Evolutionary conservation across 371 early-diverging fungal species (phyloP).

Genomic region (Rhizopus stolonifer): DNA sequence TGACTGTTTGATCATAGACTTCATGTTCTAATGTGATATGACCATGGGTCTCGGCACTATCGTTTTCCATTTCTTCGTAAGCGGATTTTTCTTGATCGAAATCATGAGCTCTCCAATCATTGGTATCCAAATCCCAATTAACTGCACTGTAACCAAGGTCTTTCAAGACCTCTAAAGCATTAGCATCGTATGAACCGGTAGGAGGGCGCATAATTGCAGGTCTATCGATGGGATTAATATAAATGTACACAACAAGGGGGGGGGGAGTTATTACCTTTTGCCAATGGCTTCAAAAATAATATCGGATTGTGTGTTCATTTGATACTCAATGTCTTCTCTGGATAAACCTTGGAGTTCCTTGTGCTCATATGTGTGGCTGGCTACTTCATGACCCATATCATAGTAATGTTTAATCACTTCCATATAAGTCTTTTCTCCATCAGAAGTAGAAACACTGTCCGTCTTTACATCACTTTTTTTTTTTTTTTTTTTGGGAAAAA

Average conservation of each 20-base stretch:
- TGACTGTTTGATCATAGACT: conserved; percentile 27
- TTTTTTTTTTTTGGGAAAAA: too few relatives aligned
- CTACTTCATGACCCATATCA: conserved; percentile 29
- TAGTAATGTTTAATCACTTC: conserved; percentile 15
- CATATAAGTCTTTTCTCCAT: conserved; percentile 18
- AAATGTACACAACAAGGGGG: too few relatives aligned
- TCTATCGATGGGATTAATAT: conserved; percentile 3
- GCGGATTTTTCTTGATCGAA: conserved; percentile 17
- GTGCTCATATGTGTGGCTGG: conserved; percentile 43
- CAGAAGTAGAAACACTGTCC: conserved; percentile 8
- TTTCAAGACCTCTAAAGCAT: conserved; percentile 33
- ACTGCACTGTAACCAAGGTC: conserved; percentile 45
- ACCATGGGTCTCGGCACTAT: conserved; percentile 16
- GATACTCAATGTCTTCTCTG: conserved; percentile 14
- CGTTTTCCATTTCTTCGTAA: conserved; percentile 16
- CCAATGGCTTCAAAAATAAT: conserved; percentile 16
- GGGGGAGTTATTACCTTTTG: not conserved
- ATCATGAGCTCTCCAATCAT: conserved; percentile 40
- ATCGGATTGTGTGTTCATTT: conserved; percentile 20
- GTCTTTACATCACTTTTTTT: conserved; percentile 8
- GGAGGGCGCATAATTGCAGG: conserved; percentile 48
- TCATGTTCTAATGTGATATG: conserved; percentile 44
- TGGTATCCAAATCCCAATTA: conserved; percentile 55
- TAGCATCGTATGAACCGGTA: conserved; percentile 38
- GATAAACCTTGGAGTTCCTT: conserved; percentile 19